A percentile compares a stretch with the other conserved stretches of the same genome.
Conservation (phyloP, 179 eudicot species). For the Silene coronaria region DNA sequence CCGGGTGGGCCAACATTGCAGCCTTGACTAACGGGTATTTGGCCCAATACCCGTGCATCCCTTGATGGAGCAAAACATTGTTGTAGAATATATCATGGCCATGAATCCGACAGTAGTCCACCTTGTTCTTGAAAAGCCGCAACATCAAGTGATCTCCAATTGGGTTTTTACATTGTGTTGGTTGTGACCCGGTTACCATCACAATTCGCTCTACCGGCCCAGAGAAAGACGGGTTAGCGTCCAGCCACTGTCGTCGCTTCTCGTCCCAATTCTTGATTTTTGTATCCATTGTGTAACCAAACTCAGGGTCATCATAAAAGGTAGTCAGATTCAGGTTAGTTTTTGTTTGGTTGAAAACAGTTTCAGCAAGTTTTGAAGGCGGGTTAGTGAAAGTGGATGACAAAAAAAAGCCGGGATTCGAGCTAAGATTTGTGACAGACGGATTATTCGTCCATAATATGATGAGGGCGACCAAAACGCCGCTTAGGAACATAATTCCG, state of each 20-base stretch:
- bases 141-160: conserved; percentile 30
- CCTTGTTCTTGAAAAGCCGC: conserved; percentile 35
- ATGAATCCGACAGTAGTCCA: conserved; percentile 34
- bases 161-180: conserved; percentile 24
- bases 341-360: neutral
- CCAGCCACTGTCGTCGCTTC: conserved; percentile 30
- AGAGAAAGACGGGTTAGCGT: conserved; percentile 18
- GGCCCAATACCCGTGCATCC: conserved; percentile 40
- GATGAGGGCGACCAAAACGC: conserved; percentile 4
- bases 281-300: conserved; percentile 23
- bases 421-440: neutral
- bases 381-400: neutral
- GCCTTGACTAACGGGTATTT: conserved; percentile 34
- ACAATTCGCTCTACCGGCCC: conserved; percentile 20
- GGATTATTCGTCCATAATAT: conserved; percentile 3
- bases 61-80: conserved; percentile 33
- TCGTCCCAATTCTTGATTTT: conserved; percentile 31
- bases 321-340: neutral
- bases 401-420: neutral
- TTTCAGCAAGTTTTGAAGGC: neutral
- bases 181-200: conserved; percentile 36
- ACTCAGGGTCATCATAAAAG: conserved; percentile 33
- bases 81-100: conserved; percentile 34
- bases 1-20: conserved; percentile 43
- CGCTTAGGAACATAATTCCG: conserved; percentile 10